Conservation (phyloP, 768 basidiomycete genomes). For the Megacollybia marginata region DNA sequence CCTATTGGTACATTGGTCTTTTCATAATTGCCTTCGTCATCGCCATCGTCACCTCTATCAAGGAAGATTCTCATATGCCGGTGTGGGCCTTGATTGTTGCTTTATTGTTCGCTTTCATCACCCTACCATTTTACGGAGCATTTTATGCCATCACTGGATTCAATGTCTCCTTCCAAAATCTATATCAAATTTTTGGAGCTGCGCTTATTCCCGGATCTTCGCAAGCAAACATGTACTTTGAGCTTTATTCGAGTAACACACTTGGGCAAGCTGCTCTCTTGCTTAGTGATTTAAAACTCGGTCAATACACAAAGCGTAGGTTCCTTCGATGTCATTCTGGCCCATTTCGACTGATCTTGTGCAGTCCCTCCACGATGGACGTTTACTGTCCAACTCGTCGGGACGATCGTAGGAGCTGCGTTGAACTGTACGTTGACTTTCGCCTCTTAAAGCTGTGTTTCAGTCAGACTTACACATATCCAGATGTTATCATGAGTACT, state of each 20-base stretch:
- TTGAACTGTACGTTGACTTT: background rate
- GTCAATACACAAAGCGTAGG: slow-evolving; percentile 5
- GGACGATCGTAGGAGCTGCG: slow-evolving; percentile 35
- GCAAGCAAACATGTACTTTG: background rate
- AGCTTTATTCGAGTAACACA: background rate
- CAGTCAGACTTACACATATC: background rate
- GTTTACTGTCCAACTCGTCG: slow-evolving; percentile 1
- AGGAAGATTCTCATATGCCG: background rate
- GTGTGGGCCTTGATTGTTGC: slow-evolving; percentile 2
- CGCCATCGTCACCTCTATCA: background rate
- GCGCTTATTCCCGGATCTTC: background rate
- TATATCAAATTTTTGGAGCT: background rate
- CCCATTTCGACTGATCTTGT: background rate
- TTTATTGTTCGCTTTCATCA: background rate
- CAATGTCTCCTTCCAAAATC: background rate
- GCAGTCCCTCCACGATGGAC: background rate
- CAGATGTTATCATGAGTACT: slow-evolving; percentile 47
- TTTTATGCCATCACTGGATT: slow-evolving; percentile 7
- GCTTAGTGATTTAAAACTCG: slow-evolving; percentile 8
- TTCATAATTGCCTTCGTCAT: slow-evolving; percentile 5
- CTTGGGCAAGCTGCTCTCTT: slow-evolving; percentile 8
- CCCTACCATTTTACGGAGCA: slow-evolving; percentile 3
- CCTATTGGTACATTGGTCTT: background rate
- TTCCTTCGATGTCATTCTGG: slow-evolving; percentile 1
- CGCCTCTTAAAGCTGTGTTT: background rate